Base-by-base conservation (phyloP, 257 asterid species). In the Marsdenia floribunda region DNA sequence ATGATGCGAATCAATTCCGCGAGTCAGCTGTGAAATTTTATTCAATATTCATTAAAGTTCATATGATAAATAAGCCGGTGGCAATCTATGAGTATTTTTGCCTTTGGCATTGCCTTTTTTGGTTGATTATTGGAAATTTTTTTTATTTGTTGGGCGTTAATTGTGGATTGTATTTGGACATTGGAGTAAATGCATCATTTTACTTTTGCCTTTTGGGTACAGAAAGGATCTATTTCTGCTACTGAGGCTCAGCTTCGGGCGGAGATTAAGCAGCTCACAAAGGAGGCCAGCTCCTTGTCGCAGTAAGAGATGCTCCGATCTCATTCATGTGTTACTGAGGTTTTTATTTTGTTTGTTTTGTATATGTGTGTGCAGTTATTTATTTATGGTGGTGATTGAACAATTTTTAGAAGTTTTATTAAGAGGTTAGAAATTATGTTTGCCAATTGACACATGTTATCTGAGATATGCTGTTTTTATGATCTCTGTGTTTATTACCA, bases 281-380 rank as follows among this genome's bases (percentile, higher is more conserved):
- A 85, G 89, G 98, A 93, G 80, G 96, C 97, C 59, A 84, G 84
- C 76, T 54, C 93, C 64, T 81, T 86, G 69, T 84, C 96, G 64
- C 93, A 88, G 98, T 93, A 78, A 86, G 93, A 14, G 52, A 18
- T 65, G 16, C 5, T 64, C 40, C 83, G 52, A 68, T 55, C 54
- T 46, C 18, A 33, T 38, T 55, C 4, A 49, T 76, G 2, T 33
- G 14, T 37, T 18, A 35, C 21, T 22, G 74, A 71, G 50, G 18
- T 2, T 21, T 9, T 19, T 67, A 7, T 68, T 26, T 33, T 37
- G 8, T n/a, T 19, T 38, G 10, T 13, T 35, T 14, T 59, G 66
- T 58, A 6, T 58, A 16, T n/a, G 40, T 24, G 0, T 61, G 40
- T 24, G 0, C 22, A 26, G 3, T 26, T 63, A 63, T 29, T 26